A percentile compares a stretch with the other conserved stretches of the same genome.
Evolutionary conservation across 306 rosid genomes (phyloP).

Genomic region (Cajanus cajan): DNA sequence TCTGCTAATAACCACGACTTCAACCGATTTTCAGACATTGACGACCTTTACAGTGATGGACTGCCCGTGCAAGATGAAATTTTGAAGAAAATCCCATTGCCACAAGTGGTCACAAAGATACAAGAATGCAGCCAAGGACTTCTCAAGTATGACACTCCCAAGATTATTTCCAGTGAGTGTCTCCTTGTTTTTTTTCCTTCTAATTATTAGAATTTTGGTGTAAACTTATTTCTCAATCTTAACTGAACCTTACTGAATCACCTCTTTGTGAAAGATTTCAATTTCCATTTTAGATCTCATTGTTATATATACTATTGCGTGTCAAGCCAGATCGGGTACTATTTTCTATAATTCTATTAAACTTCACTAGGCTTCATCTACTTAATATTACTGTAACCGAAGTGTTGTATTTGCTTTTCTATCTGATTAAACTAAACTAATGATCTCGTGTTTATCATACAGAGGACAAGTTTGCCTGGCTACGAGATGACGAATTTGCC

Average conservation of each 20-base stretch:
- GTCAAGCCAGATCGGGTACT: too few species aligned
- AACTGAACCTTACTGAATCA: not conserved
- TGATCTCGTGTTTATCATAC: slow-evolving; percentile 15
- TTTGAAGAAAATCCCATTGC: slow-evolving; percentile 56
- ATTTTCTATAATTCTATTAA: too few species aligned
- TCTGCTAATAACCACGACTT: slow-evolving; percentile 58
- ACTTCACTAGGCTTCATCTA: not conserved
- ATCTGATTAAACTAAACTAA: not conserved
- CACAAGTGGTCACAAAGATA: slow-evolving; percentile 49
- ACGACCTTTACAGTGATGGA: slow-evolving; percentile 70
- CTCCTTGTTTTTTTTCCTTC: not conserved
- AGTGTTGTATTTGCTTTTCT: not conserved
- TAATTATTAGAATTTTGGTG: not conserved
- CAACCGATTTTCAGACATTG: slow-evolving; percentile 62
- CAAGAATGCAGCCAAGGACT: slow-evolving; percentile 66
- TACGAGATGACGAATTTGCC: slow-evolving; percentile 84
- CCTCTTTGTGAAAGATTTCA: not conserved
- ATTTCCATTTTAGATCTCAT: not conserved
- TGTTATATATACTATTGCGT: not conserved
- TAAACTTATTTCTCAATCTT: not conserved
- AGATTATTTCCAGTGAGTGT: slow-evolving; percentile 72
- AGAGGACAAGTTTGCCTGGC: slow-evolving; percentile 90
- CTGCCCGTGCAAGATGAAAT: slow-evolving; percentile 55
- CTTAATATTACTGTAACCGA: not conserved
- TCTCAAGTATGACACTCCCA: slow-evolving; percentile 70